A percentile compares a stretch with the other conserved stretches of the same genome.
Conservation (phyloP, 495 filamentous ascomycete species). For the Xylaria bambusicola region DNA sequence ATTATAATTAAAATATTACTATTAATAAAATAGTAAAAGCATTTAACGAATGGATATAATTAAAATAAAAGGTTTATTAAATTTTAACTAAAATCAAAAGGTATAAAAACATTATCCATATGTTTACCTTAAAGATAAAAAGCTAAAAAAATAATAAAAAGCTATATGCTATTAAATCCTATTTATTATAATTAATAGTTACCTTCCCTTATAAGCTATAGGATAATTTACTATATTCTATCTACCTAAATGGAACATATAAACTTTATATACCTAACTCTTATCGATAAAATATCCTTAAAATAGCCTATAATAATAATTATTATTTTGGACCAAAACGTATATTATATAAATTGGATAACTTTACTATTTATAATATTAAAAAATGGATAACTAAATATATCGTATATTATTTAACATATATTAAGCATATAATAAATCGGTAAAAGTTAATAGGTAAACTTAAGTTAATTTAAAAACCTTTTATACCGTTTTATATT, state of each 20-base stretch:
- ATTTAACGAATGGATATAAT: too few relatives aligned
- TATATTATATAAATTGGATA: neutral
- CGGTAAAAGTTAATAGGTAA: neutral
- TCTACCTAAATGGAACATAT: neutral
- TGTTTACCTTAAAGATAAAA: neutral
- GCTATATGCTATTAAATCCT: too few relatives aligned
- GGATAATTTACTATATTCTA: neutral
- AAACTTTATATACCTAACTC: neutral
- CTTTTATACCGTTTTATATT: neutral
- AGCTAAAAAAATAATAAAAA: too few relatives aligned
- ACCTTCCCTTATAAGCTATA: too few relatives aligned
- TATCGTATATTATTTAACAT: neutral
- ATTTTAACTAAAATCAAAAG: too few relatives aligned
- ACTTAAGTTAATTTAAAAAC: neutral
- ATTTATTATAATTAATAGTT: too few relatives aligned
- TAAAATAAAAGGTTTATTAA: too few relatives aligned
- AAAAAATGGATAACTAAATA: neutral
- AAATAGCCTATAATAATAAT: conserved; percentile 9
- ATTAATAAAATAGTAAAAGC: too few relatives aligned
- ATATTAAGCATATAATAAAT: neutral
- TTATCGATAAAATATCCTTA: neutral
- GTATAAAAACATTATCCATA: neutral
- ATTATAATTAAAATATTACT: too few relatives aligned
- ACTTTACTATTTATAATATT: neutral
- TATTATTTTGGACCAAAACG: conserved; percentile 4